Conservation (phyloP, 495 filamentous ascomycete species). For the Aspergillus carlsbadensis region DNA sequence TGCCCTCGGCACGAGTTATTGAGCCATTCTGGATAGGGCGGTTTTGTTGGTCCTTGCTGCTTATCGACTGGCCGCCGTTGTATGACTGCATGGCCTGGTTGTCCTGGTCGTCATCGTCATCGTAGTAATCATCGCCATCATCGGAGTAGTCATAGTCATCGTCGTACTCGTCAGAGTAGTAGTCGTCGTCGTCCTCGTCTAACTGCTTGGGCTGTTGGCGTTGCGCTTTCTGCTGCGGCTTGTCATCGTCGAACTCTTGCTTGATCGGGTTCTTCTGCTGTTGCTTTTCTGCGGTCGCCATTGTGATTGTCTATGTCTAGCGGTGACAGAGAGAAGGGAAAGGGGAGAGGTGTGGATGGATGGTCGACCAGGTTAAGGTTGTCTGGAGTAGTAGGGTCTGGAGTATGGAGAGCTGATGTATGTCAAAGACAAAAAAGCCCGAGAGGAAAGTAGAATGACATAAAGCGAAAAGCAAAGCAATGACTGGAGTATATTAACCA, state of each 20-base stretch:
- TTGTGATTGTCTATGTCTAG: conserved; percentile 18
- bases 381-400: not conserved
- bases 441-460: not conserved
- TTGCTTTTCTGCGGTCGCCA: conserved; percentile 43
- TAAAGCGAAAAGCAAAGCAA: not conserved
- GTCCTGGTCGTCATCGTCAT: conserved; percentile 21
- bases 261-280: conserved; percentile 27
- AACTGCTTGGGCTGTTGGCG: conserved; percentile 34
- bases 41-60: conserved; percentile 12
- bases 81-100: conserved; percentile 47
- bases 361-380: not conserved
- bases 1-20: conserved; percentile 30
- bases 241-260: conserved; percentile 7
- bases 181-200: conserved; percentile 51
- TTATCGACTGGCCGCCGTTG: conserved; percentile 16
- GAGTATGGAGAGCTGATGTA: not conserved
- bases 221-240: conserved; percentile 39
- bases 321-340: not conserved
- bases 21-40: conserved; percentile 23
- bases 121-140: conserved; percentile 24
- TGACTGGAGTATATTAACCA: conserved; percentile 2
- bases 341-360: conserved; percentile 1
- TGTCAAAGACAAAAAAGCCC: not conserved
- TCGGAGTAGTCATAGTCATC: conserved; percentile 28
- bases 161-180: conserved; percentile 41